Evolutionary conservation across 306 rosid species (phyloP), one percentile per base, ranked within the genome.

Genomic region (Arachis stenosperma): DNA sequence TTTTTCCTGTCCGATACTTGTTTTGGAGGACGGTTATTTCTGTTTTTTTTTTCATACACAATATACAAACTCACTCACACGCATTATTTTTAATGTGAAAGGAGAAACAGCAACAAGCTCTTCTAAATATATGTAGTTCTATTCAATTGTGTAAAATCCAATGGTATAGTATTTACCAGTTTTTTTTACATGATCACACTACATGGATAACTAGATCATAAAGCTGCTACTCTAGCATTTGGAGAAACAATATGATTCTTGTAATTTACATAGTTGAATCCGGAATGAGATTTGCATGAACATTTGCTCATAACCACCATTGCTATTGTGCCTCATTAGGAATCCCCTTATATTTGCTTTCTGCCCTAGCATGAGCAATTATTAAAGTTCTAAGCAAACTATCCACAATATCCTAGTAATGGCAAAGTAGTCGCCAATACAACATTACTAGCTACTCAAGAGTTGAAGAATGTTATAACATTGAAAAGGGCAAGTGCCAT

Each of bases 351-450:
- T 79, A 79, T 79, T 77, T 85, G 84, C 81, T 88, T 90, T 84
- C 98, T 84, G 79, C 79, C 90, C 96, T 92, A 76, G 27, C 81
- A 85, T 69, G 61, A 54, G 75, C 30, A 81, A 75, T 42, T 15
- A 60, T 55, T n/a, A 51, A 76, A 8, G 67, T 50, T 71, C 83
- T 59, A 54, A 65, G 67, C 51, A 68, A 75, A 71, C 54, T 48
- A 48, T 48, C 15, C 10, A 48, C 11, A 48, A 2, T 11, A 48
- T 11, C 5, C 54, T 48, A 57, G 14, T 22, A 22, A 22, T 22
- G 27, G 27, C 1, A 1, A 22, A 22, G 27, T 22, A 22, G 27
- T 22, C 27, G 27, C 27, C 27, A 22, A 22, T 22, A 22, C 27
- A 22, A 22, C 27, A 22, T 22, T 22, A 22, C 27, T 22, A 22